Percentiles rank a stretch among this genome's conserved stretches.
These are phyloP conservation scores for Kodamaea derodonti DNA, from an alignment of 1,139 yeast genomes.

Conservation along the genomic window DNA sequence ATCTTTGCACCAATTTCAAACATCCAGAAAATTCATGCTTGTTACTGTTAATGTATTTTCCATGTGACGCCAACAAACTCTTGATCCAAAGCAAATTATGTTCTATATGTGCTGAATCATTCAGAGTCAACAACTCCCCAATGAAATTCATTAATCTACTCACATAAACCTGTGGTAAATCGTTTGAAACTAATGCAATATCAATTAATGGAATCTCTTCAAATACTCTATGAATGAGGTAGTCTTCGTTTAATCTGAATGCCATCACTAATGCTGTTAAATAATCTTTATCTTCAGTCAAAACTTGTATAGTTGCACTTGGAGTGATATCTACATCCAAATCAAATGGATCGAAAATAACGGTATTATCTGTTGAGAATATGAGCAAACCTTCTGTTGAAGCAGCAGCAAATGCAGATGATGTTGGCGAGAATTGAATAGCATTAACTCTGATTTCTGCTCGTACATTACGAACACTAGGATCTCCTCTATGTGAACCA, in stretches of 20 bases:
- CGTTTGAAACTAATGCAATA: conserved; percentile 59
- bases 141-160: conserved; percentile 65
- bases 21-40: conserved; percentile 65
- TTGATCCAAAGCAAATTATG: conserved; percentile 81
- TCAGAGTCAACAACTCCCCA: conserved; percentile 55
- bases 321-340: conserved; percentile 92
- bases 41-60: conserved; percentile 62
- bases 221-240: conserved; percentile 68
- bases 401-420: conserved; percentile 89
- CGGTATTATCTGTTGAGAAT: conserved; percentile 71
- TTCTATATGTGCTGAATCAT: conserved; percentile 80
- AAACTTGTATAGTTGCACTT: conserved; percentile 58
- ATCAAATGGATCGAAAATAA: conserved; percentile 91
- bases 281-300: conserved; percentile 61
- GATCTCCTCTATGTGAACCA: conserved; percentile 86
- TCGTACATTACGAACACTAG: conserved; percentile 70
- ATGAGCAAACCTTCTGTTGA: conserved; percentile 90
- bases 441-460: conserved; percentile 80
- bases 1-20: conserved; percentile 70
- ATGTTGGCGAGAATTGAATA: conserved; percentile 84
- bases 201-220: conserved; percentile 77
- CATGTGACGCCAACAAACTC: conserved; percentile 65
- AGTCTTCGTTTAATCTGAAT: conserved; percentile 81
- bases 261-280: conserved; percentile 87
- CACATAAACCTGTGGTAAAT: conserved; percentile 74